Evolutionary conservation across 345 rosid species (phyloP).

Genomic region (Acer saccharum): DNA sequence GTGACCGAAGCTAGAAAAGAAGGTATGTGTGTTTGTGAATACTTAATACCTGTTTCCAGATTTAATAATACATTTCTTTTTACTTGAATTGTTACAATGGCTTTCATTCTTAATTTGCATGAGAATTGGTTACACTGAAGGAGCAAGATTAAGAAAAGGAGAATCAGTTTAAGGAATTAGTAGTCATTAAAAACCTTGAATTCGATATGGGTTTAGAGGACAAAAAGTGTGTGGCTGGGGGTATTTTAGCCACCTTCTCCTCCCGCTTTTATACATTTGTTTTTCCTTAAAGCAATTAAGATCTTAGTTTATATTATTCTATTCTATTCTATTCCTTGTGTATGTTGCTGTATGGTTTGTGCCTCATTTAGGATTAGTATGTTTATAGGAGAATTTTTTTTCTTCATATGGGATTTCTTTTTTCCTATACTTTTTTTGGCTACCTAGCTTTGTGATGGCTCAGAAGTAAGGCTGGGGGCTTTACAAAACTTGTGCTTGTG

Average conservation of each 20-base stretch:
- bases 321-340: not conserved
- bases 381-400: constrained; percentile 6
- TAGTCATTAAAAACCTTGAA: not conserved
- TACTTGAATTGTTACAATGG: not conserved
- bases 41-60: not conserved
- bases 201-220: not conserved
- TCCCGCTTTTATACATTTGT: not conserved
- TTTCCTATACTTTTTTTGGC: not conserved
- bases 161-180: not conserved
- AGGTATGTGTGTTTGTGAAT: constrained; percentile 41
- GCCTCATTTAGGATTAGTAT: constrained; percentile 2
- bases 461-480: not conserved
- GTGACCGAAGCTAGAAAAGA: constrained; percentile 60
- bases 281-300: not conserved
- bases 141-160: not conserved
- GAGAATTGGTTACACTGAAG: not conserved
- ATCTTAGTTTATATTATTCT: not conserved
- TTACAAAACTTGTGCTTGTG: not conserved
- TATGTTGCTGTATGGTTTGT: not conserved
- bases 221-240: not conserved
- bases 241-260: not conserved
- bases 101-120: not conserved
- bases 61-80: not conserved
- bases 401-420: not conserved
- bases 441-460: not conserved